Base-by-base conservation (phyloP, 345 rosid species). In the Triadica sebifera region DNA sequence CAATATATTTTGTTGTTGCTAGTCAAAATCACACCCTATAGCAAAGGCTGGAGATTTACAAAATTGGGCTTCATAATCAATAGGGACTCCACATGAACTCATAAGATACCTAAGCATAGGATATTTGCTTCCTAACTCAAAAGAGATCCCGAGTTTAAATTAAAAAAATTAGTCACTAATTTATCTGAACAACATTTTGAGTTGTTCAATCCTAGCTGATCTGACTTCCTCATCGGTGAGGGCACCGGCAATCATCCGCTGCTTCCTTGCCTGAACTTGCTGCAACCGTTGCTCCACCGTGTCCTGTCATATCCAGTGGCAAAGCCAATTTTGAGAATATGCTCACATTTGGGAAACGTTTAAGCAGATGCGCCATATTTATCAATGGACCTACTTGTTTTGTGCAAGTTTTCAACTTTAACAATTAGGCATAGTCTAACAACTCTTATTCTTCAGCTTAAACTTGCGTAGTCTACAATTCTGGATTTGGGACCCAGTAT, bases 221-320 rank as follows among this genome's bases (percentile, higher is more conserved):
- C 91, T 86, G 70, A 89, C 89, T 61, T 87, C 90, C 77, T 91
- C 88, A 51, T 84, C 89, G 0, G 91, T 85, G 4, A 87, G 84
- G 74, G 96, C 90, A 62, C 91, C 93, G 0, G 90, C 84, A 1
- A 87, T 90, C 96, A 85, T 83, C 63, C 82, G 72, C 77, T 87
- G 83, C 85, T 90, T 89, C 85, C 86, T 84, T 34, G 86, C 91
- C 81, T 87, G 91, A 81, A 90, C 90, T 79, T 85, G 88, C 60
- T 84, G 89, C 85, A 87, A 46, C 24, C 92, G 68, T 70, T 84
- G 84, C 88, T 88, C 92, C 2, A 87, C 88, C 0, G 92, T 85
- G 52, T 72, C 83, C 90, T 86, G 87, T 45, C 38, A 12, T 22
- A 9, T 17, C 16, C 25, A 55, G 19, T 16, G 47, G 47, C 47